These are phyloP conservation scores for Yarrowia galli DNA, from an alignment of 1,139 yeast species.

Conservation along the genomic window DNA sequence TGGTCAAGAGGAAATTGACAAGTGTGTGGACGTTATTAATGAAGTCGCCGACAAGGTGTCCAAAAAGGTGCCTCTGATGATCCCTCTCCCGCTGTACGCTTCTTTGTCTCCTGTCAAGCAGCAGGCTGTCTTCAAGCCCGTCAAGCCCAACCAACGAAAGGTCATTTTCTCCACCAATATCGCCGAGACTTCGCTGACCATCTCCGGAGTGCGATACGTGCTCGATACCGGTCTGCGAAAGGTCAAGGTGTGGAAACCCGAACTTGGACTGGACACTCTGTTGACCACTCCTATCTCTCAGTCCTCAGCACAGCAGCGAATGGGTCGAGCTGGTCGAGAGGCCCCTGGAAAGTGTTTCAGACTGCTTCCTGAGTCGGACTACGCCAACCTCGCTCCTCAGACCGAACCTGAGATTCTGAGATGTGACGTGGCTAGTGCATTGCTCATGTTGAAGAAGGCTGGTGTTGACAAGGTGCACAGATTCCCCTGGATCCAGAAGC, in stretches of 20 bases:
- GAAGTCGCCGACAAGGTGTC: slow-evolving; percentile 72
- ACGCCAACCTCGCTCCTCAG: slow-evolving; percentile 66
- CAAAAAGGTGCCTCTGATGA: slow-evolving; percentile 74
- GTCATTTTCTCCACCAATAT: slow-evolving; percentile 91
- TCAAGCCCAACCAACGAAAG: slow-evolving; percentile 71
- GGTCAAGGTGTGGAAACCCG: slow-evolving; percentile 94
- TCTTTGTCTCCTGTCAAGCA: slow-evolving; percentile 89
- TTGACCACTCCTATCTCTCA: slow-evolving; percentile 91
- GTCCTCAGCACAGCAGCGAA: slow-evolving; percentile 93
- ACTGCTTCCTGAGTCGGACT: slow-evolving; percentile 77
- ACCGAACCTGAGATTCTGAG: slow-evolving; percentile 94
- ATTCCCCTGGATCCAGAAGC: slow-evolving; percentile 94
- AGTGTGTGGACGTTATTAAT: slow-evolving; percentile 68
- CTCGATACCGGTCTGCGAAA: slow-evolving; percentile 91
- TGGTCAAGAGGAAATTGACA: slow-evolving; percentile 97
- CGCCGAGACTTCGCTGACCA: slow-evolving; percentile 97
- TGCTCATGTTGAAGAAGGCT: slow-evolving; percentile 79
- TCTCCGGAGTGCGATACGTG: slow-evolving; percentile 93
- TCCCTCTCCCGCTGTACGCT: slow-evolving; percentile 88
- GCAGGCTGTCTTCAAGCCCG: slow-evolving; percentile 71
- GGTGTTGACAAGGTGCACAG: slow-evolving; percentile 83
- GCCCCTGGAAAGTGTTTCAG: slow-evolving; percentile 88
- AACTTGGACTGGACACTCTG: slow-evolving; percentile 86
- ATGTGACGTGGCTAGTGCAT: slow-evolving; percentile 83
- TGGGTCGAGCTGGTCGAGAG: slow-evolving; percentile 99